phyloP scores from a whole-genome alignment of 1,284 basidiomycete genomes.

The Sporisorium exsertum region DNA sequence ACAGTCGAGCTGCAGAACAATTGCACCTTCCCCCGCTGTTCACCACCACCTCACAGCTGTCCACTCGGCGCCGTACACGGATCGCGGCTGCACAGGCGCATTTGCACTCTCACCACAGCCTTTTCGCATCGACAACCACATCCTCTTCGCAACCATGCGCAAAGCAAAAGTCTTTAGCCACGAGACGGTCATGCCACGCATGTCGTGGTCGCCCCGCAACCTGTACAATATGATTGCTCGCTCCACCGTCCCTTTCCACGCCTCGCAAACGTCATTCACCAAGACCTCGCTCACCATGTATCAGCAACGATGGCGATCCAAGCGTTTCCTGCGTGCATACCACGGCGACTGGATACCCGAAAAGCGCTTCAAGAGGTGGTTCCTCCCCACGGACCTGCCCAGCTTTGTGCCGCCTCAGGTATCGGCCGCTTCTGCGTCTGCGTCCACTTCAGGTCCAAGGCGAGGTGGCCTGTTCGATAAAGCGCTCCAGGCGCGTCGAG shows the following conservation, averaged over 20 bases:
- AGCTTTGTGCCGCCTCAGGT: conserved; percentile 75
- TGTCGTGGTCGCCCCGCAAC: conserved; percentile 79
- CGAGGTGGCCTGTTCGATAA: conserved; percentile 38
- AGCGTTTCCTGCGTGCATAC: conserved; percentile 90
- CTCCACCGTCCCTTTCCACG: conserved; percentile 64
- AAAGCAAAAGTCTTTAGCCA: conserved; percentile 63
- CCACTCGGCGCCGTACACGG: not conserved
- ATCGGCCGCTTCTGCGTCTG: conserved; percentile 43
- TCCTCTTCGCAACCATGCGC: conserved; percentile 42
- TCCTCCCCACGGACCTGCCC: conserved; percentile 86
- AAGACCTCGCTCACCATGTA: conserved; percentile 79
- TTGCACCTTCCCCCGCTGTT: not conserved
- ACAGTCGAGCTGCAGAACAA: too few relatives aligned
- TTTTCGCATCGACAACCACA: not conserved
- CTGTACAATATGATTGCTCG: conserved; percentile 79
- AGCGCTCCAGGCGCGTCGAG: conserved; percentile 42
- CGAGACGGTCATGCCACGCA: conserved; percentile 63
- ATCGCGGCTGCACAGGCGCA: not conserved
- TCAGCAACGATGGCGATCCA: conserved; percentile 91
- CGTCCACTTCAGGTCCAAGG: conserved; percentile 31
- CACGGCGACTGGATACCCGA: conserved; percentile 96
- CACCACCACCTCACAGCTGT: not conserved
- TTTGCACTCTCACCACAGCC: not conserved
- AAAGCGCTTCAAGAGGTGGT: conserved; percentile 94
- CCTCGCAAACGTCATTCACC: conserved; percentile 75